phyloP scores from a whole-genome alignment of 345 rosid genomes.

The Sisymbrium altissimum region DNA sequence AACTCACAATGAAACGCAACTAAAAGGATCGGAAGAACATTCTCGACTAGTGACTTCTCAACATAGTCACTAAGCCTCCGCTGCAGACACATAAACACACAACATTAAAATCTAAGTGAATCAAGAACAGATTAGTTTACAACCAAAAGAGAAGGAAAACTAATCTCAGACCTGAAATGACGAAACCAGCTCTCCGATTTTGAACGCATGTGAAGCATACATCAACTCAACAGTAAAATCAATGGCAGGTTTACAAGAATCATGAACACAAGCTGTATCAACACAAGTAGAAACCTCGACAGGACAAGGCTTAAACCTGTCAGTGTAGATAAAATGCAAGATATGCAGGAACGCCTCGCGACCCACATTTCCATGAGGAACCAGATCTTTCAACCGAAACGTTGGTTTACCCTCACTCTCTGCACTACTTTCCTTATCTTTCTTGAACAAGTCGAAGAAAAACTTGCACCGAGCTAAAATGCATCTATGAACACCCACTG shows the following conservation, averaged over 20 bases:
- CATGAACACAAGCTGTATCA: slow-evolving; percentile 64
- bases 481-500: slow-evolving; percentile 77
- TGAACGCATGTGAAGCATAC: slow-evolving; percentile 76
- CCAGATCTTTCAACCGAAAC: slow-evolving; percentile 48
- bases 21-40: slow-evolving; percentile 72
- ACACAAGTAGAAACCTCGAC: slow-evolving; percentile 78
- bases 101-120: not conserved
- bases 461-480: slow-evolving; percentile 82
- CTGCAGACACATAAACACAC: slow-evolving; percentile 44
- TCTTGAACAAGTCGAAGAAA: slow-evolving; percentile 63
- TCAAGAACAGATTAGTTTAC: not conserved
- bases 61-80: slow-evolving; percentile 68
- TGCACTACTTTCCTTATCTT: slow-evolving; percentile 35
- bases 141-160: not conserved
- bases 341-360: slow-evolving; percentile 70
- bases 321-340: slow-evolving; percentile 75
- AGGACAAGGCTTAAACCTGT: slow-evolving; percentile 71
- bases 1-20: slow-evolving; percentile 81
- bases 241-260: slow-evolving; percentile 85
- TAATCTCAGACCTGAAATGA: slow-evolving; percentile 65
- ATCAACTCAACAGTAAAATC: slow-evolving; percentile 76
- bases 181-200: slow-evolving; percentile 69
- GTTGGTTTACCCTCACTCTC: slow-evolving; percentile 39
- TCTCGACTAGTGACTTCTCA: slow-evolving; percentile 71
- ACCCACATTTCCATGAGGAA: slow-evolving; percentile 71